Evolutionary conservation across 192 early-diverging fungal species (phyloP).

Genomic region (Spinellus fusiger): DNA sequence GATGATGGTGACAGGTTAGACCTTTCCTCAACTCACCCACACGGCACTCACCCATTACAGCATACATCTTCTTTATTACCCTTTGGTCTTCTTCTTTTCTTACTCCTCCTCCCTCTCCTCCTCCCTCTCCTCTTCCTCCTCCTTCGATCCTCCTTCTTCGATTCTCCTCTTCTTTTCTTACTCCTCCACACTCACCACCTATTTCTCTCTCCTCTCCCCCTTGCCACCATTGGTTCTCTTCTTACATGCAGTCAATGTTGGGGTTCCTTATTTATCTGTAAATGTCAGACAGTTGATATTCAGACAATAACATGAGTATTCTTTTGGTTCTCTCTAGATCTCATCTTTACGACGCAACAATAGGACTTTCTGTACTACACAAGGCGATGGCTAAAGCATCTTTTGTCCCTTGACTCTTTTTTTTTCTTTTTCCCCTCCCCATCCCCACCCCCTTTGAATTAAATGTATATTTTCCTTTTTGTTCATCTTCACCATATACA

Average conservation of each 20-base stretch:
- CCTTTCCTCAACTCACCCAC: not conserved
- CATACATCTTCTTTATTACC: not conserved
- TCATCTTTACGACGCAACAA: too few species aligned
- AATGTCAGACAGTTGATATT: too few species aligned
- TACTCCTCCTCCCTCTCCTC: not conserved
- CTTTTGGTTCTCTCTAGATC: too few species aligned
- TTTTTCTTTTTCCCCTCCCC: not conserved
- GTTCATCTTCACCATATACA: not conserved
- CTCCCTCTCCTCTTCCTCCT: not conserved
- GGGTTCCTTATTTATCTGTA: too few species aligned
- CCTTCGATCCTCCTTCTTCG: not conserved
- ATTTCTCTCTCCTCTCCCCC: not conserved
- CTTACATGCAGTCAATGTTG: too few species aligned
- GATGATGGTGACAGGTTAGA: not conserved
- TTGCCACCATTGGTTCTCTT: too few species aligned
- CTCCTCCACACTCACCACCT: too few species aligned
- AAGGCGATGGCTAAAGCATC: too few species aligned
- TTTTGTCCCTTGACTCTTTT: too few species aligned
- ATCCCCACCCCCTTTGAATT: not conserved
- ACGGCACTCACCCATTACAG: too few species aligned
- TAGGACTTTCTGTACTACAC: too few species aligned
- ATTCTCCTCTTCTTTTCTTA: not conserved
- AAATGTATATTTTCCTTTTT: not conserved
- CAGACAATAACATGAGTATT: too few species aligned
- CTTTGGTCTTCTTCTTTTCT: not conserved